Conservation (phyloP, 1,139 yeast genomes). For the Geotrichum europaeum region DNA sequence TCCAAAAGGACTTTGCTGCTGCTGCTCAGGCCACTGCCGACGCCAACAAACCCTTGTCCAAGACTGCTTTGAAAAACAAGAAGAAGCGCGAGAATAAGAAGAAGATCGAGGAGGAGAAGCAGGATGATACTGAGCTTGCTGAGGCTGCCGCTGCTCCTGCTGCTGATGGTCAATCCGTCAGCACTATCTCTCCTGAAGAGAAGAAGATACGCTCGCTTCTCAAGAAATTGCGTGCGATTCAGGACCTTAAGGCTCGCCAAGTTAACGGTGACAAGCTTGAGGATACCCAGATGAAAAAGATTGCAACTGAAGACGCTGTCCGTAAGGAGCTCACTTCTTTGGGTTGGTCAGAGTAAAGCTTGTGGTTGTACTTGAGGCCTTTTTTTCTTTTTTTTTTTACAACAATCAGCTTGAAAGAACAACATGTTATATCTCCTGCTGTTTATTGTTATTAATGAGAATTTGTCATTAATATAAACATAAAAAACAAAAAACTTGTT, state of each 20-base stretch:
- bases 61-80: slow-evolving; percentile 66
- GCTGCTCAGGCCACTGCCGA: slow-evolving; percentile 22
- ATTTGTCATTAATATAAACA: too few relatives aligned
- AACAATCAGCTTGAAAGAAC: too few relatives aligned
- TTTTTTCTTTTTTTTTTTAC: not conserved
- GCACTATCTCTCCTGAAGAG: slow-evolving; percentile 53
- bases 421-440: too few relatives aligned
- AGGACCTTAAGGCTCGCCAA: slow-evolving; percentile 78
- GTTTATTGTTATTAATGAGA: too few relatives aligned
- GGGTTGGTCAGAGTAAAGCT: slow-evolving; percentile 52
- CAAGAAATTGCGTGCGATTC: slow-evolving; percentile 91
- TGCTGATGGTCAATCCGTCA: slow-evolving; percentile 26
- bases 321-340: slow-evolving; percentile 63
- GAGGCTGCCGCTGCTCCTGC: slow-evolving; percentile 25
- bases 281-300: slow-evolving; percentile 87
- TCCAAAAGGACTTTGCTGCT: slow-evolving; percentile 27
- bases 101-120: slow-evolving; percentile 26
- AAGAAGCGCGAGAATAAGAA: slow-evolving; percentile 72
- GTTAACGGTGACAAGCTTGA: slow-evolving; percentile 80
- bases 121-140: slow-evolving; percentile 27
- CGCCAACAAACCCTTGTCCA: slow-evolving; percentile 39
- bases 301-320: slow-evolving; percentile 76
- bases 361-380: not conserved
- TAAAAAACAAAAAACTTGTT: too few relatives aligned
- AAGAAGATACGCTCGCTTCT: slow-evolving; percentile 85